A percentile compares a stretch with the other conserved stretches of the same genome.
Conservation (phyloP, 805 yeast species). For the Yamadazyma laniorum region DNA sequence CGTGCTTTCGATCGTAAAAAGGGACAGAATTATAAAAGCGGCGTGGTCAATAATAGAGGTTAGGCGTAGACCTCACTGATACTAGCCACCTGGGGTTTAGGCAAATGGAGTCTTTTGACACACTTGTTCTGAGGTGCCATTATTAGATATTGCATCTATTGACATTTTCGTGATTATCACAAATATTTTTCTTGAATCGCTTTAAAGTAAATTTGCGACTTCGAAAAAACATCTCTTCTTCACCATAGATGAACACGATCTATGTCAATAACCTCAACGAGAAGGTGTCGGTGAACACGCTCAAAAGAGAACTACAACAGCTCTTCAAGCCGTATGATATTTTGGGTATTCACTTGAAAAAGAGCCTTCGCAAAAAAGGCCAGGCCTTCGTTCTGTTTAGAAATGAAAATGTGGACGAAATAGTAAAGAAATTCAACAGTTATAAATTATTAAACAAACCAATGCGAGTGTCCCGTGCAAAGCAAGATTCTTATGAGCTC, state of each 20-base stretch:
- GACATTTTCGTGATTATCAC: no score
- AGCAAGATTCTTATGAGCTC: slow-evolving; percentile 12
- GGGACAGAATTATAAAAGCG: no score
- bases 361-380: slow-evolving; percentile 67
- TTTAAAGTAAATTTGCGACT: no score
- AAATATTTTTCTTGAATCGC: no score
- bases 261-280: slow-evolving; percentile 76
- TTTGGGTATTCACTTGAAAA: slow-evolving; percentile 41
- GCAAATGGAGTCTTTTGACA: no score
- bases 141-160: no score
- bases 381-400: slow-evolving; percentile 75
- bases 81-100: no score
- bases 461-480: slow-evolving; percentile 11
- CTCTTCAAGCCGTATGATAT: slow-evolving; percentile 48
- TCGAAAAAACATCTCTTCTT: neutral
- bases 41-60: no score
- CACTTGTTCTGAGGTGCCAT: no score
- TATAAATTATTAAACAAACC: slow-evolving; percentile 37
- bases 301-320: slow-evolving; percentile 43
- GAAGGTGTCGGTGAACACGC: slow-evolving; percentile 51
- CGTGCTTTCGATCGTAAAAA: no score
- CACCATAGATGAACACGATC: slow-evolving; percentile 29
- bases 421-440: slow-evolving; percentile 39
- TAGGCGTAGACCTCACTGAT: no score
- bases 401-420: slow-evolving; percentile 45